These are phyloP conservation scores for Coprinellus micaceus DNA, from an alignment of 768 basidiomycete species.

Conservation along the genomic window DNA sequence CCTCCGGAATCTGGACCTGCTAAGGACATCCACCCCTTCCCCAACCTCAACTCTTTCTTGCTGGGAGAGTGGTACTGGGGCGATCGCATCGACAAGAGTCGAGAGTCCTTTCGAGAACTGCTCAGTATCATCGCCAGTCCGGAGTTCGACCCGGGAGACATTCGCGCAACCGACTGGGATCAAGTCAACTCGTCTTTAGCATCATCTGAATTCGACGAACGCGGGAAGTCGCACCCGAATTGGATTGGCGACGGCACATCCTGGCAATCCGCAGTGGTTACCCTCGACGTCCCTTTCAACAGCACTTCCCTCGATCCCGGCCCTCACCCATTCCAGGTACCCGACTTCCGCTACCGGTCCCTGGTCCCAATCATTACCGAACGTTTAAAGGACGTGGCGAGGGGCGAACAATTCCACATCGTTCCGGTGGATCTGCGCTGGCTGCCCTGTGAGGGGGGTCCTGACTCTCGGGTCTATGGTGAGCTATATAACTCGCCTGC, in stretches of 20 bases:
- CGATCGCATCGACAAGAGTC: background rate
- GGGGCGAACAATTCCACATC: slow-evolving; percentile 12
- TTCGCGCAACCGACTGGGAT: background rate
- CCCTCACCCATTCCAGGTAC: background rate
- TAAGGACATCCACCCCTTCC: background rate
- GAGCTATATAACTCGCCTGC: slow-evolving; percentile 20
- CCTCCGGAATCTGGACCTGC: background rate
- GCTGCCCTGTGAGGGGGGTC: background rate
- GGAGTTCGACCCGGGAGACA: background rate
- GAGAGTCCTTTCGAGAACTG: background rate
- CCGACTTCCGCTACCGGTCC: background rate
- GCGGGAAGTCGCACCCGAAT: background rate
- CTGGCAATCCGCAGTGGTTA: background rate
- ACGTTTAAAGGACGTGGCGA: background rate
- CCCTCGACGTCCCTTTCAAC: slow-evolving; percentile 4
- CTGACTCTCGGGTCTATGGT: slow-evolving; percentile 11
- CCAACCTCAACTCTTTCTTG: background rate
- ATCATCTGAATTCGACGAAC: background rate
- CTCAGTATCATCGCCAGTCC: background rate
- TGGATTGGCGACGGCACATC: background rate
- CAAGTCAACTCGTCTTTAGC: background rate
- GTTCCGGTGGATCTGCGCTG: slow-evolving; percentile 14
- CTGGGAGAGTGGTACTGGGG: slow-evolving; percentile 2
- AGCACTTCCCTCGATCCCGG: background rate
- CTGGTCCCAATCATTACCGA: background rate